Base-by-base conservation (phyloP, 1,284 basidiomycete genomes). In the Agaricales sp. region DNA sequence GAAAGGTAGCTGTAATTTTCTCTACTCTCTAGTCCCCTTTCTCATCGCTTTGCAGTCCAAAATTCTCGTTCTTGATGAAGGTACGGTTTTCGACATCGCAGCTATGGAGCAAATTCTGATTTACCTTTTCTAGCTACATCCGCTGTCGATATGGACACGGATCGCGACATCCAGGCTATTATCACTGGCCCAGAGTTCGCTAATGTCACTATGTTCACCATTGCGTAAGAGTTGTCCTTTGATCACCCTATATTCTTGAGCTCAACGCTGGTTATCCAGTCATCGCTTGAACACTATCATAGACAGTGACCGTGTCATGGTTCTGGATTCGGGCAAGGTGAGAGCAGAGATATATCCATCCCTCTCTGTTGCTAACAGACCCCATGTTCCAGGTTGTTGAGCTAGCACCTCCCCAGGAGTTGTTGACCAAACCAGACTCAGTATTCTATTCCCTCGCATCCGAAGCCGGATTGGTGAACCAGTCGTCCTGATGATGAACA, bases 201-300 rank as follows among this genome's bases (percentile, higher is more conserved):
- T 6, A 63, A 80, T 51, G 80, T 88, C 14, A 92, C 90, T 3
- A 90, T 92, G 50, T 67, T 93, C 50, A 92, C 87, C 4, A 90
- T 92, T 56, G 88, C 87, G 79, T 87, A 68, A 57, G 68, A 11
- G 55, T 56, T 23, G 14, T 24, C 48, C 6, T 45, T 12, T 6
- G 49, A 30, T 48, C 44, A 43, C 23, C 41, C 52, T 51, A n/a
- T 2, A 38, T 43, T 35, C 25, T 30, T 19, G 14, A 4, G 37
- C 18, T 18, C 26, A 20, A 44, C 12, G 30, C 48, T 47, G 44
- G 47, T 41, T 46, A 47, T 24, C 54, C 56, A 89, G 89, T 18
- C 91, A 93, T 63, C 79, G 92, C 1, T 69, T 96, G 50, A 91
- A 94, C 61, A 96, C 93, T 2, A 94, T 97, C 58, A 78, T 95